Evolutionary conservation across 768 basidiomycete species (phyloP), one percentile per base, ranked within the genome.

Genomic region (Lactarius pseudohatsudake): DNA sequence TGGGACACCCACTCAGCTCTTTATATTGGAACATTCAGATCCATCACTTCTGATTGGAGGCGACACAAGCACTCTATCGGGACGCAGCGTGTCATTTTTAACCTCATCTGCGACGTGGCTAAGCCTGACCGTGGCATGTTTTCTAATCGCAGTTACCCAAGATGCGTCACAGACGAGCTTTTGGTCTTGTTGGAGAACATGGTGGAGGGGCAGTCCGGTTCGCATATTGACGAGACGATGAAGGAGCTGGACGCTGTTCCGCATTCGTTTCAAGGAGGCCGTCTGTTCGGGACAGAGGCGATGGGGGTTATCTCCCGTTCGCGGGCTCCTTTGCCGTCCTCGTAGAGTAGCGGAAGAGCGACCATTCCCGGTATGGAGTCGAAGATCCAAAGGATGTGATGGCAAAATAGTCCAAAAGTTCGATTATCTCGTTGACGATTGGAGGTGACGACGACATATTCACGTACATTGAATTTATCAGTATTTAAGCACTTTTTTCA

Each of bases 61-160:
- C 22, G 6, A 40, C 22, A 43, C 58, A 55, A 36, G 4, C 22
- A 61, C 11, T 62, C 54, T 1, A 18, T 40, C 2, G 69, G 55
- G 36, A 67, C 66, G 18, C 65, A 67, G 26, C 26, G 26, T 26
- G 26, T 71, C 71, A 3, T 69, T 65, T 5, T 77, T 69, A n/a
- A 75, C 75, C 18, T 65, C 69, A 20, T 43, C 43, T 43, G 20
- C 43, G 43, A 43, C 18, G 5, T 43, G 26, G 26, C 26, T 26
- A 26, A 26, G 26, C 26, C 26, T 26, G 26, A 26, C 26, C 26
- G 26, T 26, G 16, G 22, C 36, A 6, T 8, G n/a, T 1, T 18
- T 5, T 26, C 34, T 13, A 20, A 10, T 53, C 5, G 6, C 22
- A 2, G 4, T 22, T 47, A 15, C n/a, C 59, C 64, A 38, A 16